Conservation (phyloP, 768 basidiomycete genomes). For the Chalciporus sphaerocephalus region DNA sequence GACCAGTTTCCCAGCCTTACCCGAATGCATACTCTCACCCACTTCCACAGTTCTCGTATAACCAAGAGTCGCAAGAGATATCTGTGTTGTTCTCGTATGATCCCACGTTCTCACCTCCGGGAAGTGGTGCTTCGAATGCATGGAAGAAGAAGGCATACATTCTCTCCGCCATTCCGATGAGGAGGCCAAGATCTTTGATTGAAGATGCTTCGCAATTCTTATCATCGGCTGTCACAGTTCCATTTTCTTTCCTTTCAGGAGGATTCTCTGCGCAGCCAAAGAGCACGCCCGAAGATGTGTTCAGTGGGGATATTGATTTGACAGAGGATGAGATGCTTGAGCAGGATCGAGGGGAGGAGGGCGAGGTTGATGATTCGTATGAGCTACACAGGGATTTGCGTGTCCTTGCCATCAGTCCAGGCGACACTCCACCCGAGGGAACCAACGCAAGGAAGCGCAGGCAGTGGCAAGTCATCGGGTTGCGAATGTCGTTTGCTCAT, state of each 20-base stretch:
- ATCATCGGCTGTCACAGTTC: slow-evolving; percentile 53
- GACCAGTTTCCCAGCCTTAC: slow-evolving; percentile 71
- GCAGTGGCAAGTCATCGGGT: slow-evolving; percentile 45
- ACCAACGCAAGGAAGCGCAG: slow-evolving; percentile 38
- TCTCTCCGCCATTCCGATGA: slow-evolving; percentile 60
- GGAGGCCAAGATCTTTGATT: slow-evolving; percentile 63
- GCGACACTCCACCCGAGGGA: slow-evolving; percentile 32
- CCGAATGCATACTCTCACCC: slow-evolving; percentile 77
- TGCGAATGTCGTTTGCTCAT: slow-evolving; percentile 34
- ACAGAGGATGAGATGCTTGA: slow-evolving; percentile 76
- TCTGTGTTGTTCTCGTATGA: slow-evolving; percentile 56
- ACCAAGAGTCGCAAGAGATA: slow-evolving; percentile 52
- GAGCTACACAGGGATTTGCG: slow-evolving; percentile 53
- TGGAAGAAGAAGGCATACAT: slow-evolving; percentile 63
- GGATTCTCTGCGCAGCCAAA: slow-evolving; percentile 28
- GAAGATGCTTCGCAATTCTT: slow-evolving; percentile 69
- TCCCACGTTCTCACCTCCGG: slow-evolving; percentile 53
- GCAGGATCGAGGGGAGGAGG: slow-evolving; percentile 73
- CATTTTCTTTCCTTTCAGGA: slow-evolving; percentile 52
- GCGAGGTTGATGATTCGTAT: slow-evolving; percentile 70
- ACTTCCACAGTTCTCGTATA: slow-evolving; percentile 65
- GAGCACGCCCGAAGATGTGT: slow-evolving; percentile 64
- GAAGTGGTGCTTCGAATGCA: slow-evolving; percentile 32
- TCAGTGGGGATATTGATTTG: slow-evolving; percentile 64
- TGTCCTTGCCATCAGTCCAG: slow-evolving; percentile 47